Evolutionary conservation across 768 basidiomycete genomes (phyloP).

Genomic region (Russula vinacea): DNA sequence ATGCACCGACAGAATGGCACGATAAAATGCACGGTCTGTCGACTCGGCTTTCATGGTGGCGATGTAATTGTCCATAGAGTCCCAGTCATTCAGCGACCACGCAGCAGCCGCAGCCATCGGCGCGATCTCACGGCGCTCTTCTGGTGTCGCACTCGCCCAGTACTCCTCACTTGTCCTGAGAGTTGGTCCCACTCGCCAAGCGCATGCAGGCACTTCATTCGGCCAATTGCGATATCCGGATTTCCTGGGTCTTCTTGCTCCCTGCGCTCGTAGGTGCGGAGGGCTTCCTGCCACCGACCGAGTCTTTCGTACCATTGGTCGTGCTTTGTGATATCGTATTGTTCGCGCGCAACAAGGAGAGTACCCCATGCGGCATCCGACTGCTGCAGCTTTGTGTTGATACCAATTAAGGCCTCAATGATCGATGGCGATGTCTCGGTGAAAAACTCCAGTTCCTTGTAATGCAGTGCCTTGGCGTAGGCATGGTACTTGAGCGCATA

Average conservation of each 20-base stretch:
- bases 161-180: slow-evolving; percentile 75
- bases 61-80: slow-evolving; percentile 97
- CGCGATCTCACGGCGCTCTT: slow-evolving; percentile 86
- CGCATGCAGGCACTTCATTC: slow-evolving; percentile 95
- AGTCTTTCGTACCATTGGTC: slow-evolving; percentile 99
- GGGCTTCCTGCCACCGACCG: slow-evolving; percentile 92
- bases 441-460: slow-evolving; percentile 97
- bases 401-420: slow-evolving; percentile 91
- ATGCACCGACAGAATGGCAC: slow-evolving; percentile 92
- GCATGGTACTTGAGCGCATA: slow-evolving; percentile 92
- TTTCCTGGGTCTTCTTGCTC: slow-evolving; percentile 70
- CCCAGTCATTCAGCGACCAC: slow-evolving; percentile 97
- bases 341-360: slow-evolving; percentile 81
- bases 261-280: slow-evolving; percentile 79
- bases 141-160: slow-evolving; percentile 79
- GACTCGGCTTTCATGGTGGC: slow-evolving; percentile 89
- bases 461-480: slow-evolving; percentile 96
- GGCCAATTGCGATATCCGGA: slow-evolving; percentile 77
- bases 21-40: slow-evolving; percentile 91
- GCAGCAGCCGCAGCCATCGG: slow-evolving; percentile 97
- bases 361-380: slow-evolving; percentile 99
- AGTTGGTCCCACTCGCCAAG: slow-evolving; percentile 97
- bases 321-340: slow-evolving; percentile 87
- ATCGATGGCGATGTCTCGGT: slow-evolving; percentile 85
- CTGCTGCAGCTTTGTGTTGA: slow-evolving; percentile 95